Evolutionary conservation across 768 basidiomycete species (phyloP).

Genomic region (Coprinopsis marcescibilis): DNA sequence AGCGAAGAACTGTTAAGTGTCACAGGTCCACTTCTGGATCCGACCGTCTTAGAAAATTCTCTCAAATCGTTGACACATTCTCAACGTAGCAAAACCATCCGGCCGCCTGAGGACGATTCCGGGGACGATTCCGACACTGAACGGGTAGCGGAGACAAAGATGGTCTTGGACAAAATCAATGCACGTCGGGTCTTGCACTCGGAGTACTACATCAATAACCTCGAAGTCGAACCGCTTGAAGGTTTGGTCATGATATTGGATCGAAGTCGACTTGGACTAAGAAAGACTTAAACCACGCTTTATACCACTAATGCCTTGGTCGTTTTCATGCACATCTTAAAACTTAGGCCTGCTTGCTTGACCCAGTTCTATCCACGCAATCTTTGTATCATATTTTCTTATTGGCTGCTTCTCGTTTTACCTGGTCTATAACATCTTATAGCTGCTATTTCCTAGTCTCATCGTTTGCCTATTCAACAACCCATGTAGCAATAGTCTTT

Average conservation of each 20-base stretch:
- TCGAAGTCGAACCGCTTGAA: conserved; percentile 58
- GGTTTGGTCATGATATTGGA: conserved; percentile 56
- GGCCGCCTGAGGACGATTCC: conserved; percentile 8
- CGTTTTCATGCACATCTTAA: background rate
- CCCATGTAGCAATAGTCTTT: too few species aligned
- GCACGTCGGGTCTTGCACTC: conserved; percentile 62
- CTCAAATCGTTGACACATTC: too few species aligned
- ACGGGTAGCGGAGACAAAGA: conserved; percentile 35
- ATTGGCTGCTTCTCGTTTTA: too few species aligned
- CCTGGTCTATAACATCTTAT: too few species aligned
- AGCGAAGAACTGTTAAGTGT: conserved; percentile 48
- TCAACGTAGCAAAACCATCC: too few species aligned
- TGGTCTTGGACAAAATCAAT: conserved; percentile 64
- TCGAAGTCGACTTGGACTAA: conserved; percentile 51
- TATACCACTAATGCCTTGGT: too few species aligned
- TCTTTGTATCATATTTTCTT: too few species aligned
- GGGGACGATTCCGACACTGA: conserved; percentile 30
- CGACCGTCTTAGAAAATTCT: conserved; percentile 32
- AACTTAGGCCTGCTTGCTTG: too few species aligned
- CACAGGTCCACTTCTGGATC: conserved; percentile 40
- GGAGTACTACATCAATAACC: conserved; percentile 62
- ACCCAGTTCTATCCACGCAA: too few species aligned
- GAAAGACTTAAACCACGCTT: too few species aligned
- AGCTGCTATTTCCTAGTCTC: too few species aligned
- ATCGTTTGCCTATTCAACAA: too few species aligned